A percentile compares a stretch with the other conserved stretches of the same genome.
phyloP scores from a whole-genome alignment of 2,329 filamentous ascomycete genomes.

The Pseudofabraea citricarpa region DNA sequence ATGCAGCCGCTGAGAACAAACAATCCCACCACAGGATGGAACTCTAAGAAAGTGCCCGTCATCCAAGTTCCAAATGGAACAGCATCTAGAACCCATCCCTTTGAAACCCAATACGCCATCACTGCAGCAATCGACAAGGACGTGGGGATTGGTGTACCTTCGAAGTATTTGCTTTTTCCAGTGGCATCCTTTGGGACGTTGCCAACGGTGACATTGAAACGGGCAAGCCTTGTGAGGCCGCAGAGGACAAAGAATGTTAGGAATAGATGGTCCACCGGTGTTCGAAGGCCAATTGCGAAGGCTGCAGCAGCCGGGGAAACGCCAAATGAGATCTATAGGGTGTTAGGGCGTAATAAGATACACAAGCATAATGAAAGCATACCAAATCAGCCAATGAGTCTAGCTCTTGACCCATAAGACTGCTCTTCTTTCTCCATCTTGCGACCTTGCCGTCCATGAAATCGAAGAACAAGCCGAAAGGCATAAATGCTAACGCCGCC shows the following conservation, averaged over 20 bases:
- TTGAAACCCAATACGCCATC: slow-evolving; percentile 85
- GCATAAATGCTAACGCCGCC: slow-evolving; percentile 80
- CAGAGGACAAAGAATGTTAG: slow-evolving; percentile 90
- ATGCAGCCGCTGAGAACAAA: slow-evolving; percentile 87
- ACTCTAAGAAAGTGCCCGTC: slow-evolving; percentile 65
- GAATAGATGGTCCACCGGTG: slow-evolving; percentile 71
- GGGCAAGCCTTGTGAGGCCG: slow-evolving; percentile 85
- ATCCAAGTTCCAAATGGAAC: slow-evolving; percentile 73
- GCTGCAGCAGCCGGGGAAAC: slow-evolving; percentile 83
- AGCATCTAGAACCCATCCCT: slow-evolving; percentile 72
- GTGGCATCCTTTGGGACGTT: slow-evolving; percentile 85
- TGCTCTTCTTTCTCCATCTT: slow-evolving; percentile 93
- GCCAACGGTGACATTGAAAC: slow-evolving; percentile 94
- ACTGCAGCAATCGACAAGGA: slow-evolving; percentile 73
- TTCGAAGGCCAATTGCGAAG: slow-evolving; percentile 85
- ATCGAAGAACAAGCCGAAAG: slow-evolving; percentile 93
- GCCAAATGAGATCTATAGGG: slow-evolving; percentile 81
- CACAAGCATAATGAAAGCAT: slow-evolving; percentile 29
- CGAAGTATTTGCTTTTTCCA: slow-evolving; percentile 93
- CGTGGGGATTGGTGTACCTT: slow-evolving; percentile 94
- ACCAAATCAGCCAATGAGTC: slow-evolving; percentile 95
- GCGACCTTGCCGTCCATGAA: slow-evolving; percentile 97
- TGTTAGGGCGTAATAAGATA: slow-evolving; percentile 1
- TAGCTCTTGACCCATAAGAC: slow-evolving; percentile 95
- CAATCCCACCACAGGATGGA: slow-evolving; percentile 76